Evolutionary conservation across 805 yeast species (phyloP).

Genomic region (Wickerhamiella siamensis): DNA sequence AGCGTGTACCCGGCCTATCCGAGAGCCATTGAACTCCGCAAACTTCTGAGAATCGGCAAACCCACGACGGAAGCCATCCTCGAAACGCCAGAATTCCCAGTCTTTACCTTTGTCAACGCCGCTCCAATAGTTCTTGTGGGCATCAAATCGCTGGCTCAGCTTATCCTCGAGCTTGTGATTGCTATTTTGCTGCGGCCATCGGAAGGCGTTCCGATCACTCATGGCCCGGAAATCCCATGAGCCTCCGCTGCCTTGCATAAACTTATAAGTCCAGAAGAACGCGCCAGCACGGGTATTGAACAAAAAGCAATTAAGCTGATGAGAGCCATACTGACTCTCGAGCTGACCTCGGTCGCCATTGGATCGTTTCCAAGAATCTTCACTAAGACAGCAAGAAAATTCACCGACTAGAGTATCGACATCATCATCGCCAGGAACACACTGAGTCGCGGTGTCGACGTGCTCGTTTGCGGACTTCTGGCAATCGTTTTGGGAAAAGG

Average conservation of each 20-base stretch:
- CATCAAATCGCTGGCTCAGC: slow-evolving; percentile 26
- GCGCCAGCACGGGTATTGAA: slow-evolving; percentile 52
- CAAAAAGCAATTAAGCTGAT: slow-evolving; percentile 35
- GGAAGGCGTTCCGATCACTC: slow-evolving; percentile 21
- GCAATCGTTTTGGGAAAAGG: slow-evolving; percentile 67
- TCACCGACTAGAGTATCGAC: slow-evolving; percentile 79
- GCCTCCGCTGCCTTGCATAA: slow-evolving; percentile 81
- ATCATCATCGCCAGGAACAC: slow-evolving; percentile 15
- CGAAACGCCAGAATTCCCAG: slow-evolving; percentile 69
- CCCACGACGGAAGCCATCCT: slow-evolving; percentile 63
- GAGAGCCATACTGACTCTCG: slow-evolving; percentile 48
- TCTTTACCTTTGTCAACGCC: slow-evolving; percentile 38
- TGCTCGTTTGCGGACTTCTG: slow-evolving; percentile 48
- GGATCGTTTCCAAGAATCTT: slow-evolving; percentile 49
- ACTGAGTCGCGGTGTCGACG: slow-evolving; percentile 26
- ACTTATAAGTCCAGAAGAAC: slow-evolving; percentile 85
- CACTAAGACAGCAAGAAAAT: slow-evolving; percentile 77
- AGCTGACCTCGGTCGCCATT: slow-evolving; percentile 36
- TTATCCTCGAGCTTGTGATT: slow-evolving; percentile 25
- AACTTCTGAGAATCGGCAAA: slow-evolving; percentile 64
- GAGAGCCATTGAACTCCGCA: slow-evolving; percentile 52
- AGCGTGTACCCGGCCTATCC: slow-evolving; percentile 57
- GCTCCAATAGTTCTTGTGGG: slow-evolving; percentile 60
- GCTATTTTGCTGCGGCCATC: slow-evolving; percentile 19
- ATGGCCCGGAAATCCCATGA: slow-evolving; percentile 89